phyloP scores from a whole-genome alignment of 2,329 filamentous ascomycete species.

The Pseudogymnoascus sp. region DNA sequence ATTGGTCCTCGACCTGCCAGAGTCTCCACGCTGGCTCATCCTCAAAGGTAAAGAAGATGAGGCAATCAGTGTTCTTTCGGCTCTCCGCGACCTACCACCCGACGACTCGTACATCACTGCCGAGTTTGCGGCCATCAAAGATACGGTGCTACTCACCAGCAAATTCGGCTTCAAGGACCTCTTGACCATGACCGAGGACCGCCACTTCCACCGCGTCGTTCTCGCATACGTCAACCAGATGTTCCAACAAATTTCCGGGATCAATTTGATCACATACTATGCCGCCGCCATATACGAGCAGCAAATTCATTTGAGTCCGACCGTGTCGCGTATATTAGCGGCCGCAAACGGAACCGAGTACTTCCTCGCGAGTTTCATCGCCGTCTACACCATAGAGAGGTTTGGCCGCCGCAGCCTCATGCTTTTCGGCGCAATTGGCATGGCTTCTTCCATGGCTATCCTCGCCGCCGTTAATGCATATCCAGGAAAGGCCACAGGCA shows the following conservation, averaged over 20 bases:
- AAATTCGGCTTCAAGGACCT: constrained; percentile 33
- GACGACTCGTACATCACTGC: constrained; percentile 48
- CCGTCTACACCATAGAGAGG: constrained; percentile 40
- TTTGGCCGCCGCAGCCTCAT: constrained; percentile 64
- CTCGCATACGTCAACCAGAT: constrained; percentile 43
- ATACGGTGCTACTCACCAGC: constrained; percentile 56
- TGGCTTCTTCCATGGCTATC: constrained; percentile 60
- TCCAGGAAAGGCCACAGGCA: constrained; percentile 23
- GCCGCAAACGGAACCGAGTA: constrained; percentile 45
- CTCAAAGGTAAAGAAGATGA: constrained; percentile 38
- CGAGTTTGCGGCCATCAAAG: constrained; percentile 46
- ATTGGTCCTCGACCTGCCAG: constrained; percentile 46
- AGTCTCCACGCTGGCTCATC: constrained; percentile 43
- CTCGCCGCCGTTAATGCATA: constrained; percentile 32
- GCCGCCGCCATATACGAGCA: constrained; percentile 45
- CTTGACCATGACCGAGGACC: constrained; percentile 43
- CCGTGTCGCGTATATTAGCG: constrained; percentile 46
- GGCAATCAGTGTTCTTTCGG: constrained; percentile 37
- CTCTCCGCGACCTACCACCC: constrained; percentile 33
- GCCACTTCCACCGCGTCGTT: constrained; percentile 47
- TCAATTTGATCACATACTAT: constrained; percentile 39
- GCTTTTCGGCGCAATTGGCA: constrained; percentile 59
- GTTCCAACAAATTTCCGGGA: constrained; percentile 43
- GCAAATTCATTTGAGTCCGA: constrained; percentile 38
- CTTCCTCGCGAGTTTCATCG: constrained; percentile 34